Percentiles rank a stretch among this genome's conserved stretches.
These are phyloP conservation scores for Ustilago shanxiensis DNA, from an alignment of 1,284 basidiomycete species.

Conservation along the genomic window DNA sequence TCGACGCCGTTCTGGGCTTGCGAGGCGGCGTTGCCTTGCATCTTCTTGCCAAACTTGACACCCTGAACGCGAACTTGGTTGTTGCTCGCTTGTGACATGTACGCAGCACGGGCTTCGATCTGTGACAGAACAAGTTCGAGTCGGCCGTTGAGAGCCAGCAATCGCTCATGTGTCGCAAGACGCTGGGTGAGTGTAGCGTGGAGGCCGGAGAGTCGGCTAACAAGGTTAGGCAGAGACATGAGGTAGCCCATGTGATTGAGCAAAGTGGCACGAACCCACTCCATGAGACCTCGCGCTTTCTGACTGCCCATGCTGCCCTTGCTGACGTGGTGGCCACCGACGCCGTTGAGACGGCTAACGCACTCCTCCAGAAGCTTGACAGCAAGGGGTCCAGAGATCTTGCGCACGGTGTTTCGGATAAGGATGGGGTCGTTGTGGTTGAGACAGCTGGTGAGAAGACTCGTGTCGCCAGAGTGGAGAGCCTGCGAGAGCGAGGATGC, in stretches of 20 bases:
- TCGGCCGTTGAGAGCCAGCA: conserved; percentile 87
- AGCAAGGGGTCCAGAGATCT: conserved; percentile 89
- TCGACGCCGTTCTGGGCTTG: conserved; percentile 8
- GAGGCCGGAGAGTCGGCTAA: conserved; percentile 83
- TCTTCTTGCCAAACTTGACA: conserved; percentile 54
- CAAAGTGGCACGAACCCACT: conserved; percentile 90
- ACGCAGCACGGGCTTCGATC: conserved; percentile 79
- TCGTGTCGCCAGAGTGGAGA: conserved; percentile 91
- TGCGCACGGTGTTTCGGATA: conserved; percentile 87
- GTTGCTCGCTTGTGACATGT: conserved; percentile 51
- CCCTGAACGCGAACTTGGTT: conserved; percentile 56
- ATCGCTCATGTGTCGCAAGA: conserved; percentile 83
- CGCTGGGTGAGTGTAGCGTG: conserved; percentile 86
- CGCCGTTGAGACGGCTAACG: conserved; percentile 83
- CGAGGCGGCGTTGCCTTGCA: conserved; percentile 31
- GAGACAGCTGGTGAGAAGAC: conserved; percentile 88
- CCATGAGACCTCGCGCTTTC: conserved; percentile 77
- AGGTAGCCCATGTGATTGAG: conserved; percentile 90
- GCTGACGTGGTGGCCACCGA: conserved; percentile 75
- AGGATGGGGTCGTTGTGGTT: conserved; percentile 83
- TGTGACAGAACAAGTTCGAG: conserved; percentile 94
- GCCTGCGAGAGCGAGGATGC: conserved; percentile 96
- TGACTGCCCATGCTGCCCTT: conserved; percentile 58
- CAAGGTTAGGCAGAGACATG: conserved; percentile 90
- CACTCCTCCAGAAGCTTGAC: conserved; percentile 89